phyloP scores from a whole-genome alignment of 805 yeast genomes.

The Candida tallmaniae region DNA sequence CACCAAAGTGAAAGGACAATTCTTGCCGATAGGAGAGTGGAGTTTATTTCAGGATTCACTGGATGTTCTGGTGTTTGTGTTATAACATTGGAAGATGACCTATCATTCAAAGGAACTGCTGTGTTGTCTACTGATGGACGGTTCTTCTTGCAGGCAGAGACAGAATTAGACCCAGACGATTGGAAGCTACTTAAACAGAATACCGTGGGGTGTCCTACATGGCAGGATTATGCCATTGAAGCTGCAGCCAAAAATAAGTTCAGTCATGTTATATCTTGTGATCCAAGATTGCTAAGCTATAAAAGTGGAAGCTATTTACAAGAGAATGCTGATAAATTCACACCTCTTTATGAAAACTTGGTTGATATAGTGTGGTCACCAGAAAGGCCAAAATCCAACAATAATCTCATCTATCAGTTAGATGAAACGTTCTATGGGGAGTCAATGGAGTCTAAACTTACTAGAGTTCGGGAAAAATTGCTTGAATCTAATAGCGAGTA shows the following conservation, averaged over 20 bases:
- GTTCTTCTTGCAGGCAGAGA: slow-evolving; percentile 85
- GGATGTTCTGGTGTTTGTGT: slow-evolving; percentile 93
- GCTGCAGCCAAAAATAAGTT: slow-evolving; percentile 49
- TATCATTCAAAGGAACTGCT: slow-evolving; percentile 56
- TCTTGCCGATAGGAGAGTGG: slow-evolving; percentile 74
- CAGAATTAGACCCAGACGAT: slow-evolving; percentile 64
- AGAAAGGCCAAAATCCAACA: slow-evolving; percentile 29
- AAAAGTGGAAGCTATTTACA: slow-evolving; percentile 39
- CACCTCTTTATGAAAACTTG: slow-evolving; percentile 29
- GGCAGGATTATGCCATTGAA: slow-evolving; percentile 71
- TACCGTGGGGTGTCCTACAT: slow-evolving; percentile 56
- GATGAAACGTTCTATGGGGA: slow-evolving; percentile 31
- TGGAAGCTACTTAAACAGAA: slow-evolving; percentile 87
- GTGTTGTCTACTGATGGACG: slow-evolving; percentile 91
- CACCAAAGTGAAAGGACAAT: slow-evolving; percentile 91
- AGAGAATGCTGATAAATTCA: slow-evolving; percentile 18
- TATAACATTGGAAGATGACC: slow-evolving; percentile 48
- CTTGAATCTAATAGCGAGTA: slow-evolving; percentile 16
- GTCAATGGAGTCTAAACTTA: slow-evolving; percentile 24
- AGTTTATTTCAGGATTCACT: slow-evolving; percentile 80
- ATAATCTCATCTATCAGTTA: slow-evolving; percentile 28
- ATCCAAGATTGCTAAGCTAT: slow-evolving; percentile 67
- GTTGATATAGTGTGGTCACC: slow-evolving; percentile 36
- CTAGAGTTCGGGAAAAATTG: slow-evolving; percentile 27
- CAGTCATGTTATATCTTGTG: slow-evolving; percentile 66